phyloP scores from a whole-genome alignment of 306 rosid genomes.

The Cicer pinnatifidum region DNA sequence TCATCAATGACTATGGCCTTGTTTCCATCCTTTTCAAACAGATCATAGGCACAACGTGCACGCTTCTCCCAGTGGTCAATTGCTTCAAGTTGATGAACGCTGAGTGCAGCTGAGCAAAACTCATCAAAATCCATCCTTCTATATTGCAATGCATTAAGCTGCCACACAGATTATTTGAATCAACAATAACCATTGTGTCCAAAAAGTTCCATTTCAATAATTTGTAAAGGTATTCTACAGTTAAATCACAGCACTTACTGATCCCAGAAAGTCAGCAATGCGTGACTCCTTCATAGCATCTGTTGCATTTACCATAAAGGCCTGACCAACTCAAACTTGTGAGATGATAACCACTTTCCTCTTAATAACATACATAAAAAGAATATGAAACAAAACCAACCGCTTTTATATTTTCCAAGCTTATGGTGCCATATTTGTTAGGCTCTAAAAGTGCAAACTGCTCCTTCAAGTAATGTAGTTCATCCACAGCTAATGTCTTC shows the following conservation, averaged over 20 bases:
- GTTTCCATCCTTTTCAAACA: conserved; percentile 84
- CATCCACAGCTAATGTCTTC: conserved; percentile 71
- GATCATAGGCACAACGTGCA: conserved; percentile 80
- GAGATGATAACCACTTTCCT: conserved; percentile 40
- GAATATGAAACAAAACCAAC: conserved; percentile 58
- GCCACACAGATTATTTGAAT: conserved; percentile 46
- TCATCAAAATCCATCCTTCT: conserved; percentile 94
- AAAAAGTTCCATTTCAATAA: conserved; percentile 7
- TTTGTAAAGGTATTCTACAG: conserved; percentile 9
- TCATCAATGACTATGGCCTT: conserved; percentile 85
- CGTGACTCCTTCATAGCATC: conserved; percentile 93
- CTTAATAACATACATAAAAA: conserved; percentile 27
- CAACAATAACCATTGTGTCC: conserved; percentile 23
- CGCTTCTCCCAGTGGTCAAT: conserved; percentile 86
- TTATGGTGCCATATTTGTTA: conserved; percentile 74
- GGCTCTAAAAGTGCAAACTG: conserved; percentile 84
- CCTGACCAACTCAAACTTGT: conserved; percentile 57
- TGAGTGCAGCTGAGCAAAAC: conserved; percentile 79
- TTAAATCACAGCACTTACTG: conserved; percentile 60
- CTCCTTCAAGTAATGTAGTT: conserved; percentile 67
- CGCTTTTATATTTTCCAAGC: conserved; percentile 80
- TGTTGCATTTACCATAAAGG: conserved; percentile 73
- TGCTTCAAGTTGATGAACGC: conserved; percentile 86
- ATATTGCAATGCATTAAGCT: conserved; percentile 87
- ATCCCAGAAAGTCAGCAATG: conserved; percentile 65